Percentiles rank a stretch among this genome's conserved stretches.
Conservation (phyloP, 345 rosid species). For the Gossypium sturtianum region DNA sequence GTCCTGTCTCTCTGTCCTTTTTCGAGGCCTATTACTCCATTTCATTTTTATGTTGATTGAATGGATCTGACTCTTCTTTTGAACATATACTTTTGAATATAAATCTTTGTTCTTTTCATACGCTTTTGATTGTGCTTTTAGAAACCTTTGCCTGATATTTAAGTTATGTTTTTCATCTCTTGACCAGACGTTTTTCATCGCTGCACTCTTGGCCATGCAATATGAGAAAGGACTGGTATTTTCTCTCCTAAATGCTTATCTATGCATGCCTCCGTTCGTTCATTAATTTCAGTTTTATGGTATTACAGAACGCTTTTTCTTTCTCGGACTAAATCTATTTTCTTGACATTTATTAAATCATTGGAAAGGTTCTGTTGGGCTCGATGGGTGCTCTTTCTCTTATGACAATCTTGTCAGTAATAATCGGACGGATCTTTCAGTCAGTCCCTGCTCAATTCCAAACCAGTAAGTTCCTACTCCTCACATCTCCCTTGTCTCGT, state of each 20-base stretch:
- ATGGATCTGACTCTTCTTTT: background rate
- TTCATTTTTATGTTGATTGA: constrained; percentile 2
- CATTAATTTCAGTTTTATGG: background rate
- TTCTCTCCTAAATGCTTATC: constrained; percentile 19
- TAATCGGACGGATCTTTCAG: constrained; percentile 83
- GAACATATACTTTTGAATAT: background rate
- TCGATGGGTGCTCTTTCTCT: constrained; percentile 96
- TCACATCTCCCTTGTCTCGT: background rate
- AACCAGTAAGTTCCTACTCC: constrained; percentile 56
- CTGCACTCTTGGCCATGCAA: constrained; percentile 98
- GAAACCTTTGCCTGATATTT: background rate
- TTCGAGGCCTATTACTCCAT: background rate
- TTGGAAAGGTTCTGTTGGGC: constrained; percentile 88
- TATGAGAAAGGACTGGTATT: constrained; percentile 89
- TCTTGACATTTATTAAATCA: constrained; percentile 17
- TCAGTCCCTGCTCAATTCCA: constrained; percentile 98
- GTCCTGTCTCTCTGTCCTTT: background rate
- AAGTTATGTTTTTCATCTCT: constrained; percentile 19
- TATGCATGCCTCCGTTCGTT: background rate
- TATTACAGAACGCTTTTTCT: background rate
- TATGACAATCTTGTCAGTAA: constrained; percentile 87
- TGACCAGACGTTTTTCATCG: constrained; percentile 91
- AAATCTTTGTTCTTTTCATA: background rate
- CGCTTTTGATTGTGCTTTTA: background rate
- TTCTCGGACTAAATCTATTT: background rate